Conservation (phyloP, 2,329 filamentous ascomycete genomes). For the Monosporascus sp. region DNA sequence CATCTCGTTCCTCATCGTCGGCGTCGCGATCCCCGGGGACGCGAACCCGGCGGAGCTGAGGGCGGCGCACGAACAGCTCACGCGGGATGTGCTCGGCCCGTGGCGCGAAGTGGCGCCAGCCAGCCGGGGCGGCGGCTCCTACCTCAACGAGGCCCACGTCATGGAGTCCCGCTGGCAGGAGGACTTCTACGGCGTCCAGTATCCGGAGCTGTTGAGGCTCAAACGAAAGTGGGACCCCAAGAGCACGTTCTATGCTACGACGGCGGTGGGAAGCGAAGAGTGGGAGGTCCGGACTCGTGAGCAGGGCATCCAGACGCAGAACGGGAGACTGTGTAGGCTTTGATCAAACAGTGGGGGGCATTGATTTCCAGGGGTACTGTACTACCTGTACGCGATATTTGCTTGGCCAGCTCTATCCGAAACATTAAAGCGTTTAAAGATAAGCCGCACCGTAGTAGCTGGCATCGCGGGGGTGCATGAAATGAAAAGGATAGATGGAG, state of each 20-base stretch:
- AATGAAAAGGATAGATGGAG: no score
- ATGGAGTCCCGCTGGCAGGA: constrained; percentile 25
- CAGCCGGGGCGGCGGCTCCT: constrained; percentile 18
- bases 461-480: no score
- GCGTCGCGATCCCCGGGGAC: constrained; percentile 10
- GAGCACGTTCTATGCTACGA: constrained; percentile 32
- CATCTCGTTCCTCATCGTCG: constrained; percentile 12
- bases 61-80: constrained; percentile 16
- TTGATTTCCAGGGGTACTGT: no score
- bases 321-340: constrained; percentile 1
- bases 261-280: constrained; percentile 34
- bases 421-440: no score
- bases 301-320: constrained; percentile 3
- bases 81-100: constrained; percentile 19
- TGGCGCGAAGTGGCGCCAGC: constrained; percentile 13
- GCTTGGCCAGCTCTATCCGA: no score
- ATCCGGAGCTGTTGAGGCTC: constrained; percentile 24
- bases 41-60: constrained; percentile 14
- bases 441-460: no score
- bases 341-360: no score
- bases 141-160: constrained; percentile 36
- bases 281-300: constrained; percentile 26
- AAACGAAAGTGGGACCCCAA: constrained; percentile 37
- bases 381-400: no score
- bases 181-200: constrained; percentile 30